Evolutionary conservation across 768 basidiomycete genomes (phyloP).

Genomic region (Termitomyces sp.): DNA sequence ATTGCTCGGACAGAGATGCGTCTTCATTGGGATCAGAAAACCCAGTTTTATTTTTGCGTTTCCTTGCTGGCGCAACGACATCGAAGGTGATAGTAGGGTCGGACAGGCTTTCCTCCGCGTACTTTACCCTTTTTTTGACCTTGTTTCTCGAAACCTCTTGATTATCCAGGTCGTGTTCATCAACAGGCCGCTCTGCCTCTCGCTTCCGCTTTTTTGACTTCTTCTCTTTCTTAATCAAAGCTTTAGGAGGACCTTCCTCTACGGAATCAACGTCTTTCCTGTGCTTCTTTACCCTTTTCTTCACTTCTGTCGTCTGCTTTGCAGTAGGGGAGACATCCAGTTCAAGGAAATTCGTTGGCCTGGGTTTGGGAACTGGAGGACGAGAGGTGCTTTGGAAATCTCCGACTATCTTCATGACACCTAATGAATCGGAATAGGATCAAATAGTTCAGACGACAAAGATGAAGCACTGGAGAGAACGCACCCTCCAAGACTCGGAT

Average conservation of each 20-base stretch:
- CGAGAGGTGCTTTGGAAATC: neutral
- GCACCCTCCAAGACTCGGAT: neutral
- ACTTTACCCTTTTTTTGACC: conserved; percentile 13
- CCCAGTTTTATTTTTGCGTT: conserved; percentile 36
- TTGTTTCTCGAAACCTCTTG: conserved; percentile 11
- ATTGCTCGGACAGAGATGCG: conserved; percentile 27
- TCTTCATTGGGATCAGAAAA: conserved; percentile 38
- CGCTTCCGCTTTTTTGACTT: conserved; percentile 19
- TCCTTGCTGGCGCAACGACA: conserved; percentile 19
- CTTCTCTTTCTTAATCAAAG: conserved; percentile 5
- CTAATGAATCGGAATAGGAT: neutral
- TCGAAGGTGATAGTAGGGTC: conserved; percentile 1
- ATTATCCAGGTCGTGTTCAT: conserved; percentile 1
- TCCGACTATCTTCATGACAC: neutral
- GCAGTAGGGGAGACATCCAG: neutral
- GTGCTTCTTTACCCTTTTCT: conserved; percentile 2
- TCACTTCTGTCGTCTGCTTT: neutral
- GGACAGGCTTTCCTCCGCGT: conserved; percentile 1
- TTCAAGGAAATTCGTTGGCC: neutral
- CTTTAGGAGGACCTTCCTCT: neutral
- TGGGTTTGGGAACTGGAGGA: conserved; percentile 4
- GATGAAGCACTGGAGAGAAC: neutral
- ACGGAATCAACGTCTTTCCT: neutral
- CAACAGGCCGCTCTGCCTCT: conserved; percentile 6
- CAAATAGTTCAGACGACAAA: neutral